phyloP scores from a whole-genome alignment of 2,329 filamentous ascomycete species.

The Karstenula rhodostoma region DNA sequence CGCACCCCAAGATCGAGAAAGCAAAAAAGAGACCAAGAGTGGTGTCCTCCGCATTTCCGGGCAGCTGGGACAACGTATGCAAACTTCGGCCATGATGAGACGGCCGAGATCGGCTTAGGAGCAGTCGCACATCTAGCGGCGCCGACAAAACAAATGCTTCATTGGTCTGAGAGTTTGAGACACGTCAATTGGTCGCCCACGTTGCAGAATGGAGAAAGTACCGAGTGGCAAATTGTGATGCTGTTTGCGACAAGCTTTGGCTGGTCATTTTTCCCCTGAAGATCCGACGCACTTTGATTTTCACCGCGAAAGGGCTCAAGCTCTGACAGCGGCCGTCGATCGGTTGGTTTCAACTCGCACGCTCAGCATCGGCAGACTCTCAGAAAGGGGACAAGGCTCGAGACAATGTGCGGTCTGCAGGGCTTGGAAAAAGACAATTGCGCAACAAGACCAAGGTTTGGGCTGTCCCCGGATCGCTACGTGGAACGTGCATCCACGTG shows the following conservation, averaged over 20 bases:
- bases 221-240: conserved; percentile 15
- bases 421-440: conserved; percentile 32
- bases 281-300: conserved; percentile 13
- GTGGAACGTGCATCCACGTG: conserved; percentile 41
- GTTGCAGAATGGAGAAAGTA: conserved; percentile 9
- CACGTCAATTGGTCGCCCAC: conserved; percentile 2
- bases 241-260: conserved; percentile 28
- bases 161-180: conserved; percentile 14
- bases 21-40: not conserved
- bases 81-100: conserved; percentile 2
- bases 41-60: conserved; percentile 37
- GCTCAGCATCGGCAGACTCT: conserved; percentile 7
- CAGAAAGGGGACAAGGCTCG: conserved; percentile 5
- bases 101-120: conserved; percentile 12
- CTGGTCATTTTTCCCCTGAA: conserved; percentile 22
- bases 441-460: conserved; percentile 25
- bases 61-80: conserved; percentile 29
- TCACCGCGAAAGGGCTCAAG: conserved; percentile 2
- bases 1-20: conserved; percentile 22
- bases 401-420: conserved; percentile 14
- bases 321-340: conserved; percentile 7
- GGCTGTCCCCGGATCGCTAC: conserved; percentile 18
- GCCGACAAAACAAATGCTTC: conserved; percentile 12
- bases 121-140: conserved; percentile 15
- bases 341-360: not conserved